Conservation (phyloP, 306 rosid genomes). For the Neltuma alba region DNA sequence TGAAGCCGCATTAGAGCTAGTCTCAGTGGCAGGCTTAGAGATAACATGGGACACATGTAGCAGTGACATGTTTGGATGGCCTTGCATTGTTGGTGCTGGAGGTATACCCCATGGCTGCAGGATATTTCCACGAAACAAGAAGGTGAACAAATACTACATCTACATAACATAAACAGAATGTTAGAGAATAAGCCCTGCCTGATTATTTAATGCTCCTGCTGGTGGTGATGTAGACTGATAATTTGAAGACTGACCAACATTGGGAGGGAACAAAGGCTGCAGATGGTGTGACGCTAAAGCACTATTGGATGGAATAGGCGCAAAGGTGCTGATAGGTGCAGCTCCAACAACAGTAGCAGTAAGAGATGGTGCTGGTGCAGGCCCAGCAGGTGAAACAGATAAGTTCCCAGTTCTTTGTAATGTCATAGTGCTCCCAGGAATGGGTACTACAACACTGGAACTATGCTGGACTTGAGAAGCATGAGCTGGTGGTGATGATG, state of each 20-base stretch:
- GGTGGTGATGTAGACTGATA: conserved; percentile 54
- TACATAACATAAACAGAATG: conserved; percentile 30
- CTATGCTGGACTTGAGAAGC: conserved; percentile 51
- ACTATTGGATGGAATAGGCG: conserved; percentile 57
- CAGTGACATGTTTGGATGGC: conserved; percentile 48
- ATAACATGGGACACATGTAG: conserved; percentile 50
- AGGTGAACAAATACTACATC: conserved; percentile 30
- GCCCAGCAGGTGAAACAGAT: conserved; percentile 46
- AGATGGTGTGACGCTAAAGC: conserved; percentile 56
- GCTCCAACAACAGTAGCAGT: conserved; percentile 48
- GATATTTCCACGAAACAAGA: conserved; percentile 37
- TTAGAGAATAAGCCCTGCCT: conserved; percentile 51
- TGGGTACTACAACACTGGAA: conserved; percentile 36
- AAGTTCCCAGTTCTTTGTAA: conserved; percentile 40
- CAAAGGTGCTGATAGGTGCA: conserved; percentile 44
- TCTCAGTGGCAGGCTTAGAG: conserved; percentile 41
- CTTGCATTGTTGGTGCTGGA: conserved; percentile 43
- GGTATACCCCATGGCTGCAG: conserved; percentile 59
- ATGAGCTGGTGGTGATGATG: conserved; percentile 62
- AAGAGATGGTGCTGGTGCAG: conserved; percentile 38
- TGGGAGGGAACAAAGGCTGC: conserved; percentile 55
- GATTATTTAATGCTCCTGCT: conserved; percentile 61
- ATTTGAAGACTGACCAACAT: conserved; percentile 47
- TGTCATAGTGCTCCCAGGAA: conserved; percentile 39
- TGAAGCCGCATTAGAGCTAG: conserved; percentile 42